Evolutionary conservation across 805 yeast genomes (phyloP).

Genomic region (Teunomyces aglyptinius): DNA sequence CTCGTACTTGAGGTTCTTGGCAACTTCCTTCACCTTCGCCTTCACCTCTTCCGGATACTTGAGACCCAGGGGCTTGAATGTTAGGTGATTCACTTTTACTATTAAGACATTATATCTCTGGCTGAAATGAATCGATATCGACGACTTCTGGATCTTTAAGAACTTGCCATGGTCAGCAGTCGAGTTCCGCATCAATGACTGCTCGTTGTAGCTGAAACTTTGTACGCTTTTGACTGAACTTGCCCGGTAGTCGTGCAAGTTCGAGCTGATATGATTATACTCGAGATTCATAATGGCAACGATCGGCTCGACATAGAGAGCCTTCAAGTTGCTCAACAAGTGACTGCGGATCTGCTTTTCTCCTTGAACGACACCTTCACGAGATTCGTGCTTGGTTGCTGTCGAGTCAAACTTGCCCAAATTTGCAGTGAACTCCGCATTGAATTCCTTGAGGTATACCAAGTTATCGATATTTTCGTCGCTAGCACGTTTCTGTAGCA

Average conservation of each 20-base stretch:
- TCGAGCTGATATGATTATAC: slow-evolving; percentile 30
- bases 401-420: slow-evolving; percentile 19
- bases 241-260: slow-evolving; percentile 24
- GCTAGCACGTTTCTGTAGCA: slow-evolving; percentile 6
- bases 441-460: slow-evolving; percentile 16
- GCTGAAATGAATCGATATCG: slow-evolving; percentile 20
- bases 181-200: background rate
- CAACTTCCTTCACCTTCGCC: slow-evolving; percentile 15
- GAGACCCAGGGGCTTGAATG: slow-evolving; percentile 12
- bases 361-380: slow-evolving; percentile 12
- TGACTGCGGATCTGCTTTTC: slow-evolving; percentile 37
- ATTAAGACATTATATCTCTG: slow-evolving; percentile 20
- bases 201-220: slow-evolving; percentile 10
- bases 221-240: slow-evolving; percentile 23
- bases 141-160: slow-evolving; percentile 13
- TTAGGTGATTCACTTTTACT: slow-evolving; percentile 21
- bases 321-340: slow-evolving; percentile 32
- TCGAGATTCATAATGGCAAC: slow-evolving; percentile 33
- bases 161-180: slow-evolving; percentile 3
- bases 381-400: slow-evolving; percentile 13
- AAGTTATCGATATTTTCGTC: slow-evolving; percentile 11
- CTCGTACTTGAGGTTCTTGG: slow-evolving; percentile 15
- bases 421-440: slow-evolving; percentile 14
- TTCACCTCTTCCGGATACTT: slow-evolving; percentile 13
- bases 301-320: slow-evolving; percentile 39